Evolutionary conservation across 2,329 filamentous ascomycete genomes (phyloP).

Genomic region (Botrytis sinoallii): DNA sequence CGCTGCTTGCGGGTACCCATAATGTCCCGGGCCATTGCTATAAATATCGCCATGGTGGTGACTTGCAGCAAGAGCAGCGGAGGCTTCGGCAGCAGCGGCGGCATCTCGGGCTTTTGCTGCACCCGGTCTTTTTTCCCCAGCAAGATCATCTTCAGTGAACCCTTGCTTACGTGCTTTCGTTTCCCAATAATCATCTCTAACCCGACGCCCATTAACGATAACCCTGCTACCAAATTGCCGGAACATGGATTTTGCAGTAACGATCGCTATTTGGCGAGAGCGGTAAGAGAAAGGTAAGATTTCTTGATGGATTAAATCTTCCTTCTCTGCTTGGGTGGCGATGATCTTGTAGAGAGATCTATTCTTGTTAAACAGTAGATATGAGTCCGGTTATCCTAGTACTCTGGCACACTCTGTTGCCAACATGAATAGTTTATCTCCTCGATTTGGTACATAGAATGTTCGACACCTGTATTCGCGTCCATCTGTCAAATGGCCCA

Average conservation of each 20-base stretch:
- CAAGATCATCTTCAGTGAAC: conserved; percentile 93
- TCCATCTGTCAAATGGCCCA: conserved; percentile 76
- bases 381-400: conserved; percentile 93
- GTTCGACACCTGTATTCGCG: conserved; percentile 91
- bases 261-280: conserved; percentile 97
- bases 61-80: conserved; percentile 53
- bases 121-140: conserved; percentile 92
- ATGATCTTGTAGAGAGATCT: conserved; percentile 97
- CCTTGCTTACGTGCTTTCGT: conserved; percentile 95
- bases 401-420: conserved; percentile 96
- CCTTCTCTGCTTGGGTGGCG: conserved; percentile 91
- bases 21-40: conserved; percentile 66
- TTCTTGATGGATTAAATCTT: conserved; percentile 91
- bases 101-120: conserved; percentile 85
- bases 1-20: conserved; percentile 63
- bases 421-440: conserved; percentile 96
- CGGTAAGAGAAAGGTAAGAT: conserved; percentile 96
- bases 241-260: conserved; percentile 97
- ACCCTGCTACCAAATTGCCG: conserved; percentile 95
- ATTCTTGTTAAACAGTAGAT: conserved; percentile 98
- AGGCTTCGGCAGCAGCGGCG: conserved; percentile 57
- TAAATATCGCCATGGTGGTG: conserved; percentile 87
- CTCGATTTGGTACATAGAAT: conserved; percentile 86
- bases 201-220: conserved; percentile 82
- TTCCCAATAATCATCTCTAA: conserved; percentile 98